Conservation (phyloP, 805 yeast species). For the Lachancea lanzarotensis region DNA sequence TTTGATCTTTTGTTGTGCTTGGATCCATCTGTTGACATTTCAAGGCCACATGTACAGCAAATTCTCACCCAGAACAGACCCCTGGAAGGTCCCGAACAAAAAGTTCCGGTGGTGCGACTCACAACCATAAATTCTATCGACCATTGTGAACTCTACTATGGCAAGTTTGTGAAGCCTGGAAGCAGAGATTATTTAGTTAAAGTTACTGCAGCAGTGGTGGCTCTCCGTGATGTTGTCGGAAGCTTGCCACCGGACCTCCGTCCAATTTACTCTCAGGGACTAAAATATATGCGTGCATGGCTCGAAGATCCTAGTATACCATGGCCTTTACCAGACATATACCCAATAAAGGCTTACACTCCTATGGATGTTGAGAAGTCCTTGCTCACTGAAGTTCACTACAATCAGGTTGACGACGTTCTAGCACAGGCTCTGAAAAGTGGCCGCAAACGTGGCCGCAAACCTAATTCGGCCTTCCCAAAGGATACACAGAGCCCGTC, state of each 20-base stretch:
- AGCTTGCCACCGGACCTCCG: conserved; percentile 70
- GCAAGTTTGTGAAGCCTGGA: conserved; percentile 25
- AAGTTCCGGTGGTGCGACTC: conserved; percentile 57
- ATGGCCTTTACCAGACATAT: conserved; percentile 79
- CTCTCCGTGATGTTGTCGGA: conserved; percentile 76
- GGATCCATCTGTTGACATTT: conserved; percentile 52
- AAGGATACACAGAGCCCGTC: conserved; percentile 16
- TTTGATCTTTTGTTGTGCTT: conserved; percentile 59
- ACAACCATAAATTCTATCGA: conserved; percentile 78
- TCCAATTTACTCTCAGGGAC: conserved; percentile 63
- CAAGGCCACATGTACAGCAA: conserved; percentile 28
- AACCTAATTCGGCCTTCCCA: conserved; percentile 10
- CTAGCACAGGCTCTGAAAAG: conserved; percentile 34
- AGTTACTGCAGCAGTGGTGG: conserved; percentile 76
- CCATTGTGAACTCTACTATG: conserved; percentile 59
- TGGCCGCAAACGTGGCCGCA: conserved; percentile 27
- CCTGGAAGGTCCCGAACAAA: conserved; percentile 19
- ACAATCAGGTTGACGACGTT: conserved; percentile 40
- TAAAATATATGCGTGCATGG: conserved; percentile 59
- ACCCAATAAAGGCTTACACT: conserved; percentile 53
- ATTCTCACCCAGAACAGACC: conserved; percentile 26
- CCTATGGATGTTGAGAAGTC: conserved; percentile 77
- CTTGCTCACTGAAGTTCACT: conserved; percentile 64
- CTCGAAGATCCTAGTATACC: conserved; percentile 39
- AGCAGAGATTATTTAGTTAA: conserved; percentile 49